A percentile compares a stretch with the other conserved stretches of the same genome.
phyloP scores from a whole-genome alignment of 73 alveolate species.

The Urostyla sp. region DNA sequence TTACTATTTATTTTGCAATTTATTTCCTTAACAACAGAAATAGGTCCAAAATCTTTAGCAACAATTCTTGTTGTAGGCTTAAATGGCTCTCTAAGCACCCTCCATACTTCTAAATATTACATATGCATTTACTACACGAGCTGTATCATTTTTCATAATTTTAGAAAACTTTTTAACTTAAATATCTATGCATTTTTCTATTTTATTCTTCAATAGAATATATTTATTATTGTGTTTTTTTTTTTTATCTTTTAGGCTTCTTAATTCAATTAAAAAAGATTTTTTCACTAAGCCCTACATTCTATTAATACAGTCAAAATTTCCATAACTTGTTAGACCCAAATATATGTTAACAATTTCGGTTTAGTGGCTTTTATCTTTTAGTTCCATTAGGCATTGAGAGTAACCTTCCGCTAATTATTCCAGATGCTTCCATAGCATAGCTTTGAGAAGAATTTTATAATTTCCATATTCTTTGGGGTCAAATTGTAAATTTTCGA shows the following conservation, averaged over 20 bases:
- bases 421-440: constrained; percentile 57
- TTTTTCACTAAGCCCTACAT: background rate
- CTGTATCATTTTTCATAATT: background rate
- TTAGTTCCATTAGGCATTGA: background rate
- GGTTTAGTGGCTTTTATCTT: background rate
- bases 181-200: background rate
- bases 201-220: background rate
- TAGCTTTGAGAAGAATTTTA: constrained; percentile 31
- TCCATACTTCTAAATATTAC: constrained; percentile 49
- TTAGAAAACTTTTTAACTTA: background rate
- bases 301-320: background rate
- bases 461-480: background rate
- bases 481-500: constrained; percentile 42
- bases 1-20: constrained; percentile 5
- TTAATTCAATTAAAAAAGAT: background rate
- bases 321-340: constrained; percentile 39
- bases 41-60: constrained; percentile 43
- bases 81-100: constrained; percentile 26
- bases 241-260: background rate
- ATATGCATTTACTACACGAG: constrained; percentile 36
- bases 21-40: constrained; percentile 11
- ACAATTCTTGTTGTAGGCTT: constrained; percentile 10
- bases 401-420: constrained; percentile 1
- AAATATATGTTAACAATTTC: constrained; percentile 35
- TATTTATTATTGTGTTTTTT: background rate